These are phyloP conservation scores for Aspergillus novoparasiticus DNA, from an alignment of 2,329 filamentous ascomycete species.

Conservation along the genomic window DNA sequence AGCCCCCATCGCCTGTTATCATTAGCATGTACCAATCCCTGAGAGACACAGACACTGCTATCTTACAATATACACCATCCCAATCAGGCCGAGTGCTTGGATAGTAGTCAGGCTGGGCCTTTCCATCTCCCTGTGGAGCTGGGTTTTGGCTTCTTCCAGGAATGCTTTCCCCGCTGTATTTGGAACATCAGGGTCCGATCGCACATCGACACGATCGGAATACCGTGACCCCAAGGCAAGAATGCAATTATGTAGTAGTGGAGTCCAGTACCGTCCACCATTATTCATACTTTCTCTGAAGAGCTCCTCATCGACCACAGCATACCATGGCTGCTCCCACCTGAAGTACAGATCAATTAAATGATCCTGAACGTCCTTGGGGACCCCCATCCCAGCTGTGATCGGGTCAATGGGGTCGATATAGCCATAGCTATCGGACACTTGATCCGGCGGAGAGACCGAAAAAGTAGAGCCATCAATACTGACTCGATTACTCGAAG, in stretches of 20 bases:
- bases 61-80: constrained; percentile 29
- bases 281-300: constrained; percentile 34
- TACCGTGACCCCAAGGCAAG: constrained; percentile 39
- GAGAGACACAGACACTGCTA: not conserved
- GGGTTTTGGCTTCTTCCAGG: constrained; percentile 29
- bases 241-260: constrained; percentile 35
- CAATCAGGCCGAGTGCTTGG: constrained; percentile 38
- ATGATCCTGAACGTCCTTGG: constrained; percentile 31
- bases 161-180: constrained; percentile 39
- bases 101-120: constrained; percentile 41
- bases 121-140: constrained; percentile 25
- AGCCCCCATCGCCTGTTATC: constrained; percentile 33
- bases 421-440: constrained; percentile 1
- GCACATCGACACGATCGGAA: constrained; percentile 34
- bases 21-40: not conserved
- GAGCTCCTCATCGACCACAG: constrained; percentile 39
- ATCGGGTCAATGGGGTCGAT: not conserved
- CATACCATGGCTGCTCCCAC: constrained; percentile 43
- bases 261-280: constrained; percentile 34
- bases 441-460: not conserved
- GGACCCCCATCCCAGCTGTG: constrained; percentile 8
- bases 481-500: constrained; percentile 10
- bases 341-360: constrained; percentile 39
- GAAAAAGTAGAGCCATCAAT: not conserved
- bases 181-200: constrained; percentile 32